Conservation (phyloP, 306 rosid species). For the Citrullus amarus region DNA sequence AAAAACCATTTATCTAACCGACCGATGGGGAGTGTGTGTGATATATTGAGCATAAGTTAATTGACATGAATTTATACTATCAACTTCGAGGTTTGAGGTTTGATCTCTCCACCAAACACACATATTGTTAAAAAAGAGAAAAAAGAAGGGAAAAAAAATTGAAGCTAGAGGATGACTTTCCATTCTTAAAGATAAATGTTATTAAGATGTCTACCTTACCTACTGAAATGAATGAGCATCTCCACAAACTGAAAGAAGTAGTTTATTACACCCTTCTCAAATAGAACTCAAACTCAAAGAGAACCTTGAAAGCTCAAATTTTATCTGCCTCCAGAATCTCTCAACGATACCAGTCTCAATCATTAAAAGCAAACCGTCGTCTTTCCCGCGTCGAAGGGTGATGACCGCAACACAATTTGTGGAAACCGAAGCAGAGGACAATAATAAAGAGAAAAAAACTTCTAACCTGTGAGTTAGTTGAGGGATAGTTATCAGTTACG, state of each 20-base stretch:
- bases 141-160: no score
- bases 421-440: background rate
- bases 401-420: constrained; percentile 11
- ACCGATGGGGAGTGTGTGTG: no score
- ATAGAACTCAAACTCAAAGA: constrained; percentile 18
- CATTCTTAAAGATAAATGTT: background rate
- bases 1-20: no score
- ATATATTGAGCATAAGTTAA: no score
- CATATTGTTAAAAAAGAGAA: no score
- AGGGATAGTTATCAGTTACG: constrained; percentile 30
- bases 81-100: no score
- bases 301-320: constrained; percentile 15
- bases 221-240: background rate
- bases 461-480: background rate
- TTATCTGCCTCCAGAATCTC: constrained; percentile 18
- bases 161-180: background rate
- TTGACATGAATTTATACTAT: no score
- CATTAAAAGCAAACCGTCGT: constrained; percentile 12
- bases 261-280: constrained; percentile 17
- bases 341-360: constrained; percentile 7
- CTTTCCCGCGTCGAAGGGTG: constrained; percentile 39
- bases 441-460: background rate
- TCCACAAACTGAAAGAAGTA: background rate
- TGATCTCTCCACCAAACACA: no score
- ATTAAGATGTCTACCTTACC: background rate